Base-by-base conservation (phyloP, 495 filamentous ascomycete genomes). In the Daldinia bambusicola region DNA sequence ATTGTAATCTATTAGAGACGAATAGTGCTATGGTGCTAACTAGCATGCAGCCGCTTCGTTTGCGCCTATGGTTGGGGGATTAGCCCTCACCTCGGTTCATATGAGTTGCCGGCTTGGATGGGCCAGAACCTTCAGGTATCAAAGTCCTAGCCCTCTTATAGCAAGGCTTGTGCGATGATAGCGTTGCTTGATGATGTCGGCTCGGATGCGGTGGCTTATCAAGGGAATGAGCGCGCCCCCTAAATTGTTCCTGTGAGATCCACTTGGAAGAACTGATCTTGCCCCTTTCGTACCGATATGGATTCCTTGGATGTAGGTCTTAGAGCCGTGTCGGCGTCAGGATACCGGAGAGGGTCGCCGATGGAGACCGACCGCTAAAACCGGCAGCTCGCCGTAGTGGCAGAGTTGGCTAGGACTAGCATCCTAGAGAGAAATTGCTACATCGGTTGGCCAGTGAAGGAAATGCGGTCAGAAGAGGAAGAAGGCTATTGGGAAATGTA, bases 291-390 rank as follows among this genome's bases (percentile, higher is more conserved):
- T 67, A 60, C 55, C 64, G 60, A 60, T 62, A 60, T 67, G 61
- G 55, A 50, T 40, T 41, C 30, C 30, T 55, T 18, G 52, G 45
- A 45, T 52, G 60, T 59, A 61, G 63, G 63, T 71, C 69, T 64
- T 52, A 65, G 57, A 55, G 70, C 70, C 65, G 70, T 65, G 37
- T 69, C 70, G 70, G 65, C 70, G 51, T 73, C 32, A 62, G 53
- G 20, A 20, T 57, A 36, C 66, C 65, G 70, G 70, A 56, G 70
- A 69, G 51, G 56, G 60, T 69, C 70, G 55, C 70, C 70, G 70
- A 69, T 57, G 63, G 70, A 66, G 70, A 69, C 70, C 65, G 65
- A 72, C 70, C 70, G 61, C 70, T 72, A 68, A 61, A 72, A 68
- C 70, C 70, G 70, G 70, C 70, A 73, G 70, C 70, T 73, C 70